A percentile compares a stretch with the other conserved stretches of the same genome.
phyloP scores from a whole-genome alignment of 1,284 basidiomycete species.

The Cutaneotrichosporon sp. region DNA sequence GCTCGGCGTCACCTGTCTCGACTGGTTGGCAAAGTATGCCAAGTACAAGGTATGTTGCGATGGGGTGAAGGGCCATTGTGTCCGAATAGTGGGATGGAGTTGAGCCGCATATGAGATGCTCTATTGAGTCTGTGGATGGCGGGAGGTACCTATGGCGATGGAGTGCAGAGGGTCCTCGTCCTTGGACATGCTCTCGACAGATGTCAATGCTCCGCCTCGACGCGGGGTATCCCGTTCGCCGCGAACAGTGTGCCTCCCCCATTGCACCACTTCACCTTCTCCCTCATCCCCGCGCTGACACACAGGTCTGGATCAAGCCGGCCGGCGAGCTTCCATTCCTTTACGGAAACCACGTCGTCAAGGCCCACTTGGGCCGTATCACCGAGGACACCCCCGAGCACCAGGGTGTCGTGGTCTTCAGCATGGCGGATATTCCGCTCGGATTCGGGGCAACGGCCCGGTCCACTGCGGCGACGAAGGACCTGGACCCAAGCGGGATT shows the following conservation, averaged over 20 bases:
- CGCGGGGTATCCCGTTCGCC: too few species aligned
- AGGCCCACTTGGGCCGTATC: slow-evolving; percentile 97
- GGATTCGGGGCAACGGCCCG: slow-evolving; percentile 97
- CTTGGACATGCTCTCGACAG: too few species aligned
- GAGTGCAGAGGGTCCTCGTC: too few species aligned
- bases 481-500: slow-evolving; percentile 96
- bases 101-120: neutral
- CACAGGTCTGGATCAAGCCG: slow-evolving; percentile 97
- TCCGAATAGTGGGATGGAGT: neutral
- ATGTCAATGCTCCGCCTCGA: too few species aligned
- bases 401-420: slow-evolving; percentile 94
- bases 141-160: too few species aligned
- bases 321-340: slow-evolving; percentile 99
- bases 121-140: too few species aligned
- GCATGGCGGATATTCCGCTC: slow-evolving; percentile 88
- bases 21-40: slow-evolving; percentile 91
- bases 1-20: slow-evolving; percentile 88
- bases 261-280: too few species aligned
- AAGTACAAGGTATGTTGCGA: slow-evolving; percentile 78
- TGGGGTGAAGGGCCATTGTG: neutral
- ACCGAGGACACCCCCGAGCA: slow-evolving; percentile 99
- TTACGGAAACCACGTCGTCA: slow-evolving; percentile 97
- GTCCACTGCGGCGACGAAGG: slow-evolving; percentile 91
- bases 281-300: too few species aligned
- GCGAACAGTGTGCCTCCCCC: too few species aligned